Conservation (phyloP, 768 basidiomycete species). For the Mycena polygramma region DNA sequence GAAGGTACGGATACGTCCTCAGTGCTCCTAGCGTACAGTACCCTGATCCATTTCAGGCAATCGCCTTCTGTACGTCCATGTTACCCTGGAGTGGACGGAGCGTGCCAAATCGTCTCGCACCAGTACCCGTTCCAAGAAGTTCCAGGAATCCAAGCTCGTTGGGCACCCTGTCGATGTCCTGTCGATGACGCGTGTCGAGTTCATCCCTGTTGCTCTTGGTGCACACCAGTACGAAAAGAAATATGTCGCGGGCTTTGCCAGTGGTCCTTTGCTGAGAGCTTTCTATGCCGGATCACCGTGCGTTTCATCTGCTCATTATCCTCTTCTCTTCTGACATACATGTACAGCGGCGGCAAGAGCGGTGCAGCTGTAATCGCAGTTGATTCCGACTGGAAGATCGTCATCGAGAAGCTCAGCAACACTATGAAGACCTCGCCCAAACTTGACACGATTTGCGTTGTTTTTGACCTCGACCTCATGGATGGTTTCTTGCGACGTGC, state of each 20-base stretch:
- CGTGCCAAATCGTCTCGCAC: neutral
- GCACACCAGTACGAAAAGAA: neutral
- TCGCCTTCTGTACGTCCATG: conserved; percentile 4
- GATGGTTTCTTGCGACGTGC: conserved; percentile 2
- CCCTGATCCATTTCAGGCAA: no score
- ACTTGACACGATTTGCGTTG: conserved; percentile 15
- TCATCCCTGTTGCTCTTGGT: conserved; percentile 12
- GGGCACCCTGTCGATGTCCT: neutral
- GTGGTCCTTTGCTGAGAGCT: neutral
- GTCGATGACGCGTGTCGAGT: neutral
- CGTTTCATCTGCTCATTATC: neutral
- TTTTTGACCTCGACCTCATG: conserved; percentile 12
- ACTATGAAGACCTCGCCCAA: neutral
- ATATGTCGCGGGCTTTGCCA: conserved; percentile 6
- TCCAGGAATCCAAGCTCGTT: conserved; percentile 18
- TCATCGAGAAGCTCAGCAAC: neutral
- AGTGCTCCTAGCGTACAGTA: no score
- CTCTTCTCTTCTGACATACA: neutral
- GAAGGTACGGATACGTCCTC: no score
- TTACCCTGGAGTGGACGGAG: conserved; percentile 16
- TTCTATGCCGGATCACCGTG: conserved; percentile 13
- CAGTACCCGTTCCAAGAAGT: conserved; percentile 6
- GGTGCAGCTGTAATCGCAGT: neutral
- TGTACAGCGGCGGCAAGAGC: conserved; percentile 4
- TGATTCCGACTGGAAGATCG: conserved; percentile 8